Conservation (phyloP, 139 green algal genomes). For the Marvania coccoides region DNA sequence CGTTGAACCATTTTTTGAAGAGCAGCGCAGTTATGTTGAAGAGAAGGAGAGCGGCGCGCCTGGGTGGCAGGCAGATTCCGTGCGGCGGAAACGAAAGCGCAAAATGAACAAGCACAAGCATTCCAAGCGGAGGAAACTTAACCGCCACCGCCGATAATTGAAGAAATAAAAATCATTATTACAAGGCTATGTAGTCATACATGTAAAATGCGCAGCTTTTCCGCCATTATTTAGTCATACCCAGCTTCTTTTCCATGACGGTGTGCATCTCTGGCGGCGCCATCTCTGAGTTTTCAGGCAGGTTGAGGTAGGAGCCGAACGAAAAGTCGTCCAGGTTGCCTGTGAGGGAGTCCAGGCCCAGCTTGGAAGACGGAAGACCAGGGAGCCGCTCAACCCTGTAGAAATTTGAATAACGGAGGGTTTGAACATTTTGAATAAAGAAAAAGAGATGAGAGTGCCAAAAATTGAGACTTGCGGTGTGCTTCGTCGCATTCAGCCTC, state of each 20-base stretch:
- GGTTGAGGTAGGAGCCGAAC: slow-evolving; percentile 62
- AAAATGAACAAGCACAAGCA: slow-evolving; percentile 70
- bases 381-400: slow-evolving; percentile 49
- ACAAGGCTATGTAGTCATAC: background rate
- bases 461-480: background rate
- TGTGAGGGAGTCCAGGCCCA: slow-evolving; percentile 65
- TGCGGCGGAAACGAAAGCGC: slow-evolving; percentile 43
- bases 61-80: slow-evolving; percentile 22
- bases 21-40: background rate
- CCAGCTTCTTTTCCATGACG: slow-evolving; percentile 58
- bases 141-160: slow-evolving; percentile 4
- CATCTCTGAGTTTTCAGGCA: slow-evolving; percentile 30
- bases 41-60: background rate
- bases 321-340: slow-evolving; percentile 73
- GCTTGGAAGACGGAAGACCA: slow-evolving; percentile 52
- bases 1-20: too few species aligned
- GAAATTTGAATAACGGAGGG: background rate
- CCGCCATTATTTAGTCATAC: slow-evolving; percentile 6
- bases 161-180: background rate
- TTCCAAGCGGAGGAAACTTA: slow-evolving; percentile 33
- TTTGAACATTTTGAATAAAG: slow-evolving; percentile 8
- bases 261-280: slow-evolving; percentile 51
- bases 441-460: background rate
- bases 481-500: too few species aligned
- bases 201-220: background rate